Evolutionary conservation across 202 grass and related monocot genomes (phyloP).

Genomic region (Hordeum pubiflorum): DNA sequence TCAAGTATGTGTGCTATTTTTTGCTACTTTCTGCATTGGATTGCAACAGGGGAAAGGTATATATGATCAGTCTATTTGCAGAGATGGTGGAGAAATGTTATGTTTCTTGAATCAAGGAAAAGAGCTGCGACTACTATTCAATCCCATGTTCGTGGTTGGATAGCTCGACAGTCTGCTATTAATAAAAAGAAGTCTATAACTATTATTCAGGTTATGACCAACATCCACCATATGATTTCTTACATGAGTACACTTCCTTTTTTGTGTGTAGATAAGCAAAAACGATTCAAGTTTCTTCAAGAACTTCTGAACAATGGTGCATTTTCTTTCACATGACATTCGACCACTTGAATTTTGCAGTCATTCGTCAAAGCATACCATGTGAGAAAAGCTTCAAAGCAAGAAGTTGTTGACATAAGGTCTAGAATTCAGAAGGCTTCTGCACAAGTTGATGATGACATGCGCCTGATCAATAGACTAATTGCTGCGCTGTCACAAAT

Average conservation of each 20-base stretch:
- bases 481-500: slow-evolving; percentile 43
- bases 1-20: slow-evolving; percentile 40
- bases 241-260: background rate
- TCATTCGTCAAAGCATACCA: slow-evolving; percentile 44
- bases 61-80: slow-evolving; percentile 34
- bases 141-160: slow-evolving; percentile 39
- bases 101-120: slow-evolving; percentile 41
- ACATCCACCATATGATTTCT: background rate
- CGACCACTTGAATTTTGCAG: slow-evolving; percentile 25
- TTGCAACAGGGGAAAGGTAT: background rate
- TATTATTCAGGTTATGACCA: slow-evolving; percentile 35
- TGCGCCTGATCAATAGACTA: slow-evolving; percentile 46
- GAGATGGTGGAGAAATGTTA: slow-evolving; percentile 58
- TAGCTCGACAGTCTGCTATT: slow-evolving; percentile 21
- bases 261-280: background rate
- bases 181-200: slow-evolving; percentile 31
- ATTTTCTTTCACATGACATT: slow-evolving; percentile 9
- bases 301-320: background rate
- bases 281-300: background rate
- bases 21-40: background rate
- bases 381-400: slow-evolving; percentile 42
- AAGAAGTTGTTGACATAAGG: slow-evolving; percentile 36
- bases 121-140: slow-evolving; percentile 40
- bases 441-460: slow-evolving; percentile 33
- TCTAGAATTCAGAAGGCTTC: slow-evolving; percentile 33